Percentiles rank a stretch among this genome's conserved stretches.
Conservation (phyloP, 129 eudicot species). For the Artemisia annua region DNA sequence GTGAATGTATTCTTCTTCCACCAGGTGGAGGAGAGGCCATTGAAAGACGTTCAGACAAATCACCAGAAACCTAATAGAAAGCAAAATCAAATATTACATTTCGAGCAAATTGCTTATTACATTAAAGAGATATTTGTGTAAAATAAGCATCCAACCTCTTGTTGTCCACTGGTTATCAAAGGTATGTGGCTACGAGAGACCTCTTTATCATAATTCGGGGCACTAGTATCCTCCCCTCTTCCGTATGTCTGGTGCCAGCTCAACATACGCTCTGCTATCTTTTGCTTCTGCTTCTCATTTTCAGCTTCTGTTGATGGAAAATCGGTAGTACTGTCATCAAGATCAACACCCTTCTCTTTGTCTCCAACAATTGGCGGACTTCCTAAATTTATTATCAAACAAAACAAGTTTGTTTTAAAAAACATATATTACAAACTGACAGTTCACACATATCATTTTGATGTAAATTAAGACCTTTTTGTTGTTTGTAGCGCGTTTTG, state of each 20-base stretch:
- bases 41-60: constrained; percentile 83
- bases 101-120: neutral
- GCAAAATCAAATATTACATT: neutral
- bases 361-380: constrained; percentile 84
- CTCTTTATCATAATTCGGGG: constrained; percentile 89
- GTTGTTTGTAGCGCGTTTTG: constrained; percentile 89
- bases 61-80: constrained; percentile 78
- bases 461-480: constrained; percentile 58
- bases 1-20: constrained; percentile 62
- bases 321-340: constrained; percentile 55
- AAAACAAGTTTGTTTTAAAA: no score
- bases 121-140: neutral
- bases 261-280: constrained; percentile 74
- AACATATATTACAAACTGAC: no score
- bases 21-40: constrained; percentile 85
- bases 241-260: constrained; percentile 87
- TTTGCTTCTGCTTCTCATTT: constrained; percentile 50
- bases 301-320: constrained; percentile 56
- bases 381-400: constrained; percentile 29
- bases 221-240: constrained; percentile 54
- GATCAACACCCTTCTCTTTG: constrained; percentile 59
- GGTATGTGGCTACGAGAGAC: constrained; percentile 83
- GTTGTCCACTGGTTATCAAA: constrained; percentile 62
- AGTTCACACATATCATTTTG: constrained; percentile 11
- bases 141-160: constrained; percentile 38